These are phyloP conservation scores for Castanea crenata DNA, from an alignment of 306 rosid genomes.

Conservation along the genomic window DNA sequence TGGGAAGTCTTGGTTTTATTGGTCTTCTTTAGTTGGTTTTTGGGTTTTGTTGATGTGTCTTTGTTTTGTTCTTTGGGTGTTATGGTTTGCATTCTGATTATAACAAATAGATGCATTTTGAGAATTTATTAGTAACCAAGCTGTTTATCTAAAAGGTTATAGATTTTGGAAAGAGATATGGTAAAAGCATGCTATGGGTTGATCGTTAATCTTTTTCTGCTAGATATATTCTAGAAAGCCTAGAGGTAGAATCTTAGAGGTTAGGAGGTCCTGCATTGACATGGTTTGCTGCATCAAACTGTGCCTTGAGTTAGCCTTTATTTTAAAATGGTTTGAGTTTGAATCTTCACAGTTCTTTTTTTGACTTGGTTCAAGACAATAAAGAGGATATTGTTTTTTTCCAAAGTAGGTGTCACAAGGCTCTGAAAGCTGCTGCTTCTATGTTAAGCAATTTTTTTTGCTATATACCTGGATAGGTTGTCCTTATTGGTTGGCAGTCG, in stretches of 20 bases:
- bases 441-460: slow-evolving; percentile 24
- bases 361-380: neutral
- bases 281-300: neutral
- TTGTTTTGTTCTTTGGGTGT: neutral
- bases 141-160: neutral
- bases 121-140: neutral
- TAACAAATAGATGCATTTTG: neutral
- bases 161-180: neutral
- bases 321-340: slow-evolving; percentile 3
- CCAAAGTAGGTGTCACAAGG: neutral
- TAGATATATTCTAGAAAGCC: neutral
- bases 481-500: slow-evolving; percentile 35
- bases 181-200: neutral
- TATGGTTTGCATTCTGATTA: neutral
- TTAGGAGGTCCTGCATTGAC: slow-evolving; percentile 4
- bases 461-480: slow-evolving; percentile 36
- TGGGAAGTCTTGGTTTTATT: neutral
- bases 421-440: slow-evolving; percentile 22
- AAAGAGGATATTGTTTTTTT: neutral
- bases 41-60: neutral
- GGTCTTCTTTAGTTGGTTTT: neutral
- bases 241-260: neutral
- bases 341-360: neutral
- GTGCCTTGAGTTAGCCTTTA: slow-evolving; percentile 1
- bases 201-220: neutral